Base-by-base conservation (phyloP, 768 basidiomycete genomes). In the Lactarius tabidus region DNA sequence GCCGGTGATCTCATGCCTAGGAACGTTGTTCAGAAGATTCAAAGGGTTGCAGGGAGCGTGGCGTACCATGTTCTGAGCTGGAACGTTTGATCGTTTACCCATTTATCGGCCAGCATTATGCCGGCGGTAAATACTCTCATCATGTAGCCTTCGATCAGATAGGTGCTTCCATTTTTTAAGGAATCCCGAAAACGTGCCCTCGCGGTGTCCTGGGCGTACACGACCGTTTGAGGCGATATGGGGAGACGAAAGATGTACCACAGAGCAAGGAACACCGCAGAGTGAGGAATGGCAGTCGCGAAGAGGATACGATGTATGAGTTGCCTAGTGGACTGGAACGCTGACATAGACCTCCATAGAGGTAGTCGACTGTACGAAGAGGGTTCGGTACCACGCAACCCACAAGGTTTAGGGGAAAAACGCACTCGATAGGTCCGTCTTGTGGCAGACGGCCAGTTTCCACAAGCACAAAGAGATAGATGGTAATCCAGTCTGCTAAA, bases 21-120 rank as follows among this genome's bases (percentile, higher is more conserved):
- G 33, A 20, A 26, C 31, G 43, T 39, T 23, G 39, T 62, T 64
- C 48, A 52, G 58, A 41, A 28, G 29, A 20, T 45, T 23, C 2
- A 35, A 62, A 52, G 31, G 5, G 5, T 38, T 20, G 31, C 31
- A 29, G 18, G 15, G 57, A 57, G 51, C 20, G 35, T 36, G 31
- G 61, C 73, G n/a, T 23, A 78, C 76, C 76, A 77, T 36, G 65
- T 64, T 26, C 62, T 77, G n/a, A 71, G 67, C 20, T 75, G 62
- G 58, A 77, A 73, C 4, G 72, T 68, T 38, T 57, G 57, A 29
- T 77, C 77, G 17, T 77, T 77, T 29, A 78, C 63, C 10, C 71
- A 67, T 60, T 77, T 77, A 52, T 77, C 76, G 7, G 72, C 67
- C 57, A 77, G 70, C 74, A 78, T 77, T 29, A 77, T 75, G 58